Evolutionary conservation across 164 flowering plant genomes (phyloP), one percentile per base, ranked within the genome.

Genomic region (Vitis cinerea): DNA sequence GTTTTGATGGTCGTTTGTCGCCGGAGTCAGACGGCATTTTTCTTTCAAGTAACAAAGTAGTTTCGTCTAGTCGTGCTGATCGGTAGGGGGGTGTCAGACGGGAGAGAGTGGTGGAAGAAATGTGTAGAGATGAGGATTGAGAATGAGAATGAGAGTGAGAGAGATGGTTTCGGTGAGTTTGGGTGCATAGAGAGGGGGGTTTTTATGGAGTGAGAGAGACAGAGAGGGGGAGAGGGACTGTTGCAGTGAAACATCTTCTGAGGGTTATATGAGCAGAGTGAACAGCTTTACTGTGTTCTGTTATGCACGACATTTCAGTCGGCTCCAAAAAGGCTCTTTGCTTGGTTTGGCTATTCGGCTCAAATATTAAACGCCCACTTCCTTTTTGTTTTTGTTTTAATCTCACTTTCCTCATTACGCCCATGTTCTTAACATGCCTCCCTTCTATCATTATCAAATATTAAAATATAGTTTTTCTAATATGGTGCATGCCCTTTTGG

Each of bases 11-110:
- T 29, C 73, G 68, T 13, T 74, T 58, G 48, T 82, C 81, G 51
- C 77, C 70, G 37, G 76, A 63, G 1, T 80, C 86, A 2, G 84
- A 63, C 8, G 83, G 78, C 82, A 80, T 83, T 49, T 50, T 59
- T 19, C 6, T n/a, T 51, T 29, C 14, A 37, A 37, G 6, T 37
- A 37, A 37, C 44, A 37, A 37, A 37, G 6, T 37, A 37, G 7
- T 37, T 37, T 37, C 44, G 4, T 4, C 44, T 37, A 37, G 7
- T 37, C 44, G 27, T 6, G 44, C 4, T 37, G 44, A 37, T 37
- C 44, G 44, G 44, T 37, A 37, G 44, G 44, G 7, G 0, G 44
- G 0, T 37, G 44, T 37, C 0, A 37, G 44, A 37, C 0, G 44
- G 44, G 7, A 37, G 50, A 31, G 11, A 10, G 31, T 61, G 15